Base-by-base conservation (phyloP, 164 flowering plant species). In the Magnolia changhungtana region DNA sequence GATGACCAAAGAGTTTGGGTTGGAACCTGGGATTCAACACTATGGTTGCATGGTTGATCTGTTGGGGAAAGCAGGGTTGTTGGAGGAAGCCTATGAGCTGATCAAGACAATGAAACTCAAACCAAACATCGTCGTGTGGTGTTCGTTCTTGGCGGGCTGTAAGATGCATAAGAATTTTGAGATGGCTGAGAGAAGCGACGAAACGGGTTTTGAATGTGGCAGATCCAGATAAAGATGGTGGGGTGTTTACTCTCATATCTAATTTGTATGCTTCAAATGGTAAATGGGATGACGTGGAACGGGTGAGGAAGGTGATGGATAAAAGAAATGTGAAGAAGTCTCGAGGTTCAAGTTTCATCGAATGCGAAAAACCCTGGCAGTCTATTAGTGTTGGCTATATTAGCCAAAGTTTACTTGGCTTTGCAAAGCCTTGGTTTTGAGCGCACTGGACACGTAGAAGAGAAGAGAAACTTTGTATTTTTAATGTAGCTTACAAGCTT, bases 21-120 rank as follows among this genome's bases (percentile, higher is more conserved):
- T 88, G 59, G 87, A 87, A 61, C 85, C 82, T 0, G 81, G 83
- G 78, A 86, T 90, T 78, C 90, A 88, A 59, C 91, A 90, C 67
- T 88, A 85, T 71, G 92, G 90, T 1, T 88, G 92, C 88, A 84
- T 89, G 89, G 89, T 89, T n/a, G 87, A 88, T 81, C 63, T 89
- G 81, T 78, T 83, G 66, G 90, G 93, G 14, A 89, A 83, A 76
- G 89, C 89, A 3, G 97, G 95, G 31, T 50, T 74, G 67, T 61
- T 92, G 37, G 86, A 87, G 37, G 92, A 90, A 78, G 92, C 95
- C 49, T 85, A 84, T 51, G 86, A 86, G 71, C 63, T 89, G 6
- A 87, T 90, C n/a, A 82, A 75, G 50, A 75, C 83, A 10, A 92
- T 89, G 93, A 81, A 65, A 71, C 50, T 82, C 52, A 85, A 87